Percentiles rank a stretch among this genome's conserved stretches.
Conservation (phyloP, 148 eudicot genomes). For the Persicaria maculosa region DNA sequence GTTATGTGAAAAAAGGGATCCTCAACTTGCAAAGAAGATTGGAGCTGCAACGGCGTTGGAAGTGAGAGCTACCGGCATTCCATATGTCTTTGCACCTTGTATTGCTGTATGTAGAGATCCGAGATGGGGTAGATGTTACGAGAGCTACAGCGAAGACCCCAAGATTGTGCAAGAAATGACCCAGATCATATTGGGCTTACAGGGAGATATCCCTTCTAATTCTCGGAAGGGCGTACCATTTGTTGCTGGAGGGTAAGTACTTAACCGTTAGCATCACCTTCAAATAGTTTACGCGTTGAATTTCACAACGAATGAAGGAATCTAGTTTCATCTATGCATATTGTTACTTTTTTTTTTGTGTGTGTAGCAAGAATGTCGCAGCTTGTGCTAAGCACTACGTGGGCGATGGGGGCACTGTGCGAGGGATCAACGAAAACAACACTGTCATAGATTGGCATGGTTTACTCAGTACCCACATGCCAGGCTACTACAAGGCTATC, state of each 20-base stretch:
- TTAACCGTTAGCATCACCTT: not conserved
- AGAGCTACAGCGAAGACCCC: constrained; percentile 82
- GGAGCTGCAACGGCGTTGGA: constrained; percentile 82
- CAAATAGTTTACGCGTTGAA: not conserved
- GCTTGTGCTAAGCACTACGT: constrained; percentile 87
- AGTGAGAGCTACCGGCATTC: constrained; percentile 79
- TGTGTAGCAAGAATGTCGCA: constrained; percentile 49
- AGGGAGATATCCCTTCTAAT: constrained; percentile 57
- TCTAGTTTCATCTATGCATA: not conserved
- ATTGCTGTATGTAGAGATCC: constrained; percentile 83
- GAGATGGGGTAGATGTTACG: constrained; percentile 88
- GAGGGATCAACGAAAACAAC: constrained; percentile 65
- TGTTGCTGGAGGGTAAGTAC: constrained; percentile 57
- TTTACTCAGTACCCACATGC: constrained; percentile 70
- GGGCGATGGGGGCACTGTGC: constrained; percentile 84
- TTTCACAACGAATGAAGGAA: not conserved
- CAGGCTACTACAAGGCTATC: constrained; percentile 54
- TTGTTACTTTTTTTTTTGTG: not conserved
- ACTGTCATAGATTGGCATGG: constrained; percentile 48
- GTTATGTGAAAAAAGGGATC: constrained; percentile 39
- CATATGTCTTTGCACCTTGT: constrained; percentile 66
- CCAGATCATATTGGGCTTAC: constrained; percentile 63
- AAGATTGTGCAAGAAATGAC: constrained; percentile 70
- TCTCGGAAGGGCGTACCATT: constrained; percentile 58
- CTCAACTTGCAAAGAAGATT: constrained; percentile 51